Evolutionary conservation across 768 basidiomycete genomes (phyloP), one percentile per base, ranked within the genome.

Genomic region (Trametes sanguinea): DNA sequence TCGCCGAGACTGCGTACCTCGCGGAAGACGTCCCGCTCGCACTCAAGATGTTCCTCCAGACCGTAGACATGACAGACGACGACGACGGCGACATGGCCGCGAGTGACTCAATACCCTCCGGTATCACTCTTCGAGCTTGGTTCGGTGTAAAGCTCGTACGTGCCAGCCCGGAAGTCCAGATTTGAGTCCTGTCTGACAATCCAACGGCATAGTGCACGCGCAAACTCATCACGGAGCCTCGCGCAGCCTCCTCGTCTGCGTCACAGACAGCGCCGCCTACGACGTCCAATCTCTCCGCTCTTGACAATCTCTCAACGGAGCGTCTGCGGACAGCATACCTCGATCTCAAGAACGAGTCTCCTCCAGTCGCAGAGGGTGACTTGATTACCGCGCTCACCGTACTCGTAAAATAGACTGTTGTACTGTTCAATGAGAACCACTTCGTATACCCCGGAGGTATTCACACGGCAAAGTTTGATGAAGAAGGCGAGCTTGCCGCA

Each of bases 1-100:
- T 86, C 51, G 94, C 93, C 0, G 94, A 97, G 74, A 94, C 90
- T 8, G 92, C 92, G 0, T 94, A 91, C 70, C 91, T 92, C 0
- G 80, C 85, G 0, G 84, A 82, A 2, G 92, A 95, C 71, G 69
- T 92, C 22, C 83, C 89, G 0, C 78, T 94, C 7, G 86, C 94
- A 2, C 77, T 93, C 55, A 90, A 91, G 73, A 86, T 85, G 78
- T 94, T 86, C 77, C 82, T 95, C 6, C 78, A 87, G 33, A 87
- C 85, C 0, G 79, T 90, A 10, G 93, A 95, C 67, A 94, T 94
- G 89, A 81, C 80, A 3, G 87, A 88, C 3, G 86, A 85, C 5
- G 86, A 85, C 60, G 78, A 81, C 48, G 78, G 78, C 3, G 76
- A 81, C 46, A 76, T 76, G 3, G 75, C 82, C 3, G 79, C 83